Percentiles rank a stretch among this genome's conserved stretches.
Evolutionary conservation across 2,329 filamentous ascomycete genomes (phyloP).

Genomic region (Aspergillus hiratsukae): DNA sequence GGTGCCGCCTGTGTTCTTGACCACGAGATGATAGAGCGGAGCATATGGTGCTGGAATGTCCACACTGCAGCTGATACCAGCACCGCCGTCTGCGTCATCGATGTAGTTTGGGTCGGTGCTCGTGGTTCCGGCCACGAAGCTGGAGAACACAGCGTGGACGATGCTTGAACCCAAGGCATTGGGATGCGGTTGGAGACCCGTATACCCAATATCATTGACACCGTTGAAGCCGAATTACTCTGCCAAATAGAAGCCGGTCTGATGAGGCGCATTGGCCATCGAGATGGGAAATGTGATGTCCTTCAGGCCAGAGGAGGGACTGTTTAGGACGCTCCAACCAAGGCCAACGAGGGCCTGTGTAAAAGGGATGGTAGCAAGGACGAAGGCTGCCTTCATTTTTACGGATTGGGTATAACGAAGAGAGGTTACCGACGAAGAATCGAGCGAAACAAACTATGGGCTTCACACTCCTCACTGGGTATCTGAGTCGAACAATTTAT

Average conservation of each 20-base stretch:
- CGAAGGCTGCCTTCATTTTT: too few species aligned
- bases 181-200: constrained; percentile 23
- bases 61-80: constrained; percentile 23
- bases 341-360: constrained; percentile 12
- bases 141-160: constrained; percentile 30
- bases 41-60: constrained; percentile 18
- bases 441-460: too few species aligned
- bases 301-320: constrained; percentile 9
- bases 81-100: constrained; percentile 25
- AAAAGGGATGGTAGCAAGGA: constrained; percentile 3
- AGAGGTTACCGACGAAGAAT: too few species aligned
- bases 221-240: constrained; percentile 24
- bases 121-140: constrained; percentile 24
- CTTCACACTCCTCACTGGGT: too few species aligned
- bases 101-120: constrained; percentile 20
- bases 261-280: constrained; percentile 17
- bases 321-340: constrained; percentile 11
- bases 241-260: constrained; percentile 25
- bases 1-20: constrained; percentile 21
- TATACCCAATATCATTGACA: constrained; percentile 22
- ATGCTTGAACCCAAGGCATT: constrained; percentile 14
- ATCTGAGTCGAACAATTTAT: too few species aligned
- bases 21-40: constrained; percentile 15
- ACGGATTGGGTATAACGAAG: too few species aligned
- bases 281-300: constrained; percentile 23